A percentile compares a stretch with the other conserved stretches of the same genome.
Evolutionary conservation across 2,329 filamentous ascomycete genomes (phyloP).

Genomic region (Colletotrichum sp.): DNA sequence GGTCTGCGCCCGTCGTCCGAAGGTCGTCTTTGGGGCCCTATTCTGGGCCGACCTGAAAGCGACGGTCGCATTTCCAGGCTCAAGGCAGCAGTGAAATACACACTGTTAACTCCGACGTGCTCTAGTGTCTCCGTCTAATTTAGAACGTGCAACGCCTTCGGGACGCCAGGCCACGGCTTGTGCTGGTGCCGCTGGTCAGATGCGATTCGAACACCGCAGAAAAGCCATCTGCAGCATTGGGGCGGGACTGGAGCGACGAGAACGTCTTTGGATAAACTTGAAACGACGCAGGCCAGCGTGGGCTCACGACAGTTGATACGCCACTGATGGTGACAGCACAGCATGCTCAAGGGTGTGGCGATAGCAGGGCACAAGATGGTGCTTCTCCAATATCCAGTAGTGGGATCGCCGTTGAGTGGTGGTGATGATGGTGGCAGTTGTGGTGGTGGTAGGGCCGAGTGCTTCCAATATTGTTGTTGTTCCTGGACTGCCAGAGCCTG

Average conservation of each 20-base stretch:
- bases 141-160: slow-evolving; percentile 10
- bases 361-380: not conserved
- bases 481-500: not conserved
- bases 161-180: not conserved
- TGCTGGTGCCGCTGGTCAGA: slow-evolving; percentile 6
- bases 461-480: not conserved
- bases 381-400: not conserved
- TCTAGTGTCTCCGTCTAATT: slow-evolving; percentile 10
- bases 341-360: not conserved
- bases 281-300: not conserved
- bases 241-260: not conserved
- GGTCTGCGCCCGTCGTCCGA: not conserved
- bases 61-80: not conserved
- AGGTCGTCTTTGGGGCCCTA: not conserved
- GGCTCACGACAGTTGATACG: not conserved
- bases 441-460: not conserved
- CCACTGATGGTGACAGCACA: not conserved
- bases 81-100: slow-evolving; percentile 7
- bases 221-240: not conserved
- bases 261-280: not conserved
- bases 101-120: not conserved
- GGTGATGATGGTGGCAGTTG: not conserved
- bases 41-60: not conserved
- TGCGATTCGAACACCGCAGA: slow-evolving; percentile 1
- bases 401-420: not conserved